Conservation (phyloP, 2,329 filamentous ascomycete genomes). For the Emergomyces orientalis region DNA sequence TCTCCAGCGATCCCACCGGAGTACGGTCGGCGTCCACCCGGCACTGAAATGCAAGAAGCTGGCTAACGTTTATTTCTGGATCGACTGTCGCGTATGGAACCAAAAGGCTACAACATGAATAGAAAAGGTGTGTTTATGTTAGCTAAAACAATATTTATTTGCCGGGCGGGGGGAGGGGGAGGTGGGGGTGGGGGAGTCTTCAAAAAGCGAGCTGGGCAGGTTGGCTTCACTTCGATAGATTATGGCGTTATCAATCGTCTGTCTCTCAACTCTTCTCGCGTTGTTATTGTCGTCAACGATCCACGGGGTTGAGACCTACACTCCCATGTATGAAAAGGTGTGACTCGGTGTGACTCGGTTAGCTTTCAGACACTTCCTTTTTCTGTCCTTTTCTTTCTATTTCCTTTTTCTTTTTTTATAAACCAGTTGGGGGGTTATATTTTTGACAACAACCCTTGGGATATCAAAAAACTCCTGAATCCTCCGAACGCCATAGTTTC, state of each 20-base stretch:
- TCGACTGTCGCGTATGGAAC: neutral
- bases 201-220: neutral
- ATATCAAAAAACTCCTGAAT: constrained; percentile 3
- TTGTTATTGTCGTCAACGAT: neutral
- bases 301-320: constrained; percentile 5
- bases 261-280: neutral
- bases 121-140: neutral
- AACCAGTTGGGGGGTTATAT: neutral
- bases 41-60: neutral
- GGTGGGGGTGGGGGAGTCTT: neutral
- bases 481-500: constrained; percentile 1
- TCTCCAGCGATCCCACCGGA: neutral
- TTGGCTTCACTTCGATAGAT: constrained; percentile 5
- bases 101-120: neutral
- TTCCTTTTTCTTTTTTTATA: neutral
- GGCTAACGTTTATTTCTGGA: neutral
- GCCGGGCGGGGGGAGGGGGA: neutral
- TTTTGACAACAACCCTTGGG: neutral
- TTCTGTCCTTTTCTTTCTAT: too few species aligned
- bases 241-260: neutral
- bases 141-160: neutral
- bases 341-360: too few species aligned
- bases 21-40: neutral
- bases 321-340: too few species aligned
- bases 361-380: neutral